These are phyloP conservation scores for Hirsutella thompsonii DNA, from an alignment of 2,329 filamentous ascomycete genomes.

Conservation along the genomic window DNA sequence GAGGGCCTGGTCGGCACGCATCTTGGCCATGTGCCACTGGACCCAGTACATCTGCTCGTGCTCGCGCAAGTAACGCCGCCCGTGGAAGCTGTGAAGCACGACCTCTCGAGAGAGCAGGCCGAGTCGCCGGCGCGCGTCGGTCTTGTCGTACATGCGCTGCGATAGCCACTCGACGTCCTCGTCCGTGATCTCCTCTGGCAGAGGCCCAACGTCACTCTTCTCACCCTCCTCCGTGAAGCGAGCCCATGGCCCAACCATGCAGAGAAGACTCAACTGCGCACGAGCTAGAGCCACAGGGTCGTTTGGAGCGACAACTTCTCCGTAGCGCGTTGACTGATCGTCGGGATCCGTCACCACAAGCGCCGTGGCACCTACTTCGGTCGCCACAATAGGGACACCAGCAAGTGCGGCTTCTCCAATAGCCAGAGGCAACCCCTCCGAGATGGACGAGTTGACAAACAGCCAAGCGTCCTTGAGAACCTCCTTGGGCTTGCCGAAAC, in stretches of 20 bases:
- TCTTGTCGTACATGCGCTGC: slow-evolving; percentile 47
- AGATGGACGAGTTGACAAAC: slow-evolving; percentile 44
- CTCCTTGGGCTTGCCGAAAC: slow-evolving; percentile 41
- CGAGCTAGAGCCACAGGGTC: slow-evolving; percentile 46
- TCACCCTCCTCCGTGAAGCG: slow-evolving; percentile 39
- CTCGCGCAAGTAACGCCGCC: slow-evolving; percentile 46
- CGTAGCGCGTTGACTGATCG: slow-evolving; percentile 35
- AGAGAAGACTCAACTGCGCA: slow-evolving; percentile 49
- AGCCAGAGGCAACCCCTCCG: slow-evolving; percentile 41
- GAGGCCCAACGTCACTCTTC: slow-evolving; percentile 14
- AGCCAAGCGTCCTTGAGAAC: slow-evolving; percentile 43
- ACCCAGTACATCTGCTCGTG: slow-evolving; percentile 50
- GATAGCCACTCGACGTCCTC: slow-evolving; percentile 40
- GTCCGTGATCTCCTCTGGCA: slow-evolving; percentile 26
- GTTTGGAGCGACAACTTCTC: slow-evolving; percentile 51
- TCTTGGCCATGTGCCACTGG: slow-evolving; percentile 20
- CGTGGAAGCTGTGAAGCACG: slow-evolving; percentile 45
- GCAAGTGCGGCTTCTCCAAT: slow-evolving; percentile 45
- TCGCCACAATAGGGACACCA: slow-evolving; percentile 41
- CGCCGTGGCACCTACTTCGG: slow-evolving; percentile 41
- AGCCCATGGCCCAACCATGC: slow-evolving; percentile 48
- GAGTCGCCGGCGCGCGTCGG: slow-evolving; percentile 38
- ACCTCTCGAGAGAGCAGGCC: slow-evolving; percentile 46
- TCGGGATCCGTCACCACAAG: slow-evolving; percentile 40
- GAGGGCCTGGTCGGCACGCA: slow-evolving; percentile 10